These are phyloP conservation scores for Podospora conica DNA, from an alignment of 495 filamentous ascomycete species.

Conservation along the genomic window DNA sequence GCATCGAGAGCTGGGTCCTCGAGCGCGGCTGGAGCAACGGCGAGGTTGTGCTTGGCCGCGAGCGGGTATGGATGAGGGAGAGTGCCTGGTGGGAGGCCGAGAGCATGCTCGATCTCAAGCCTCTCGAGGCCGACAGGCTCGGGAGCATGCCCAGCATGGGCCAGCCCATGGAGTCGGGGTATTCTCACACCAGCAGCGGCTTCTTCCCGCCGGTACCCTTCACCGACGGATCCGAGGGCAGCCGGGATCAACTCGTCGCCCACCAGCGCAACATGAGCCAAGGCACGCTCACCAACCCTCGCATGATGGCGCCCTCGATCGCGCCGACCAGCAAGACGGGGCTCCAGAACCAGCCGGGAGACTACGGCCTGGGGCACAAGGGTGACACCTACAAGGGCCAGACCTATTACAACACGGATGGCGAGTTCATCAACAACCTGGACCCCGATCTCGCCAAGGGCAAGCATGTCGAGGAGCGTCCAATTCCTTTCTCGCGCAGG, in stretches of 20 bases:
- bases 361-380: slow-evolving; percentile 81
- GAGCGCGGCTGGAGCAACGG: slow-evolving; percentile 98
- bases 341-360: slow-evolving; percentile 62
- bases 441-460: slow-evolving; percentile 73
- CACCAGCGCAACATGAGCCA: slow-evolving; percentile 60
- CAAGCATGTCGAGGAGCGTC: slow-evolving; percentile 68
- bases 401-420: slow-evolving; percentile 61
- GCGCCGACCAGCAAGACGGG: slow-evolving; percentile 64
- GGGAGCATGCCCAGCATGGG: slow-evolving; percentile 46
- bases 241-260: slow-evolving; percentile 63
- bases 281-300: slow-evolving; percentile 36
- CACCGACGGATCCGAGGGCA: slow-evolving; percentile 57
- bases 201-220: slow-evolving; percentile 61
- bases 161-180: slow-evolving; percentile 53
- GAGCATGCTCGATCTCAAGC: slow-evolving; percentile 89
- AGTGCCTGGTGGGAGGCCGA: slow-evolving; percentile 97
- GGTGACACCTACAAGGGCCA: slow-evolving; percentile 73
- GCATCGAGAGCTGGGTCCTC: slow-evolving; percentile 90
- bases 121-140: slow-evolving; percentile 39
- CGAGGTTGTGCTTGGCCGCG: slow-evolving; percentile 82
- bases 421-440: slow-evolving; percentile 46
- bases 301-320: slow-evolving; percentile 55
- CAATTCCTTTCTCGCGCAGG: slow-evolving; percentile 56
- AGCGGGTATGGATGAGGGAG: slow-evolving; percentile 94
- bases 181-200: slow-evolving; percentile 57